Conservation (phyloP, 1,284 basidiomycete species). For the Cystobasidium slooffiae region DNA sequence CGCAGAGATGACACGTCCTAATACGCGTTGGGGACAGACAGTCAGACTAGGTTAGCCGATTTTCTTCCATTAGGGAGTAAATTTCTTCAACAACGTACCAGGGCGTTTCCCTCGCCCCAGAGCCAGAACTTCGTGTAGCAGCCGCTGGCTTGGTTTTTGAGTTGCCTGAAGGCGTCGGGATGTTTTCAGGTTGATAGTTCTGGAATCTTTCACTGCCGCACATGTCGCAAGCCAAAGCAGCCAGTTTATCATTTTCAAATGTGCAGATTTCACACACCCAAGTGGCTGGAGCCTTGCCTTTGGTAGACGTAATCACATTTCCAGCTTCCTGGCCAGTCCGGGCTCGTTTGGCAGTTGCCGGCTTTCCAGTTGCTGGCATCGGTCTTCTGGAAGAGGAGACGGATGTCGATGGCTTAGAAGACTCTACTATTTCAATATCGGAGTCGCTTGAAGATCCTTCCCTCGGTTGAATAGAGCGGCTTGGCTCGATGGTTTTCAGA, state of each 20-base stretch:
- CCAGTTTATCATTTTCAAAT: constrained; percentile 12
- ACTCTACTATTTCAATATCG: constrained; percentile 22
- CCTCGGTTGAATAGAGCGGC: neutral
- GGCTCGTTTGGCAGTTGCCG: neutral
- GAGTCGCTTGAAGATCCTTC: constrained; percentile 16
- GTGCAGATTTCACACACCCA: constrained; percentile 32
- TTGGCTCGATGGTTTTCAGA: neutral
- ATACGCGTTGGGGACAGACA: no score
- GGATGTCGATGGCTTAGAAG: neutral
- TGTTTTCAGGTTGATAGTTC: no score
- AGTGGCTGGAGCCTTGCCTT: neutral
- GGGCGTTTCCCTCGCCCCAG: no score
- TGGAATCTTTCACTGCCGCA: constrained; percentile 13
- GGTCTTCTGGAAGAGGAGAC: no score
- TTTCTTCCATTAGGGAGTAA: no score
- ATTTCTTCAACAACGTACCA: no score
- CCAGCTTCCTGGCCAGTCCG: neutral
- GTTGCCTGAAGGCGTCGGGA: no score
- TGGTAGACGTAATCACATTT: neutral
- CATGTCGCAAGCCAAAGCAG: constrained; percentile 15
- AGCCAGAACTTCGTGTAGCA: no score
- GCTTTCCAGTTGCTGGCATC: neutral
- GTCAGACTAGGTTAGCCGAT: no score
- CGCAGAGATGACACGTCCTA: constrained; percentile 37
- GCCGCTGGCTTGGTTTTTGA: no score